Base-by-base conservation (phyloP, 2,329 filamentous ascomycete species). In the Neophaeococcomyces mojaviensis region DNA sequence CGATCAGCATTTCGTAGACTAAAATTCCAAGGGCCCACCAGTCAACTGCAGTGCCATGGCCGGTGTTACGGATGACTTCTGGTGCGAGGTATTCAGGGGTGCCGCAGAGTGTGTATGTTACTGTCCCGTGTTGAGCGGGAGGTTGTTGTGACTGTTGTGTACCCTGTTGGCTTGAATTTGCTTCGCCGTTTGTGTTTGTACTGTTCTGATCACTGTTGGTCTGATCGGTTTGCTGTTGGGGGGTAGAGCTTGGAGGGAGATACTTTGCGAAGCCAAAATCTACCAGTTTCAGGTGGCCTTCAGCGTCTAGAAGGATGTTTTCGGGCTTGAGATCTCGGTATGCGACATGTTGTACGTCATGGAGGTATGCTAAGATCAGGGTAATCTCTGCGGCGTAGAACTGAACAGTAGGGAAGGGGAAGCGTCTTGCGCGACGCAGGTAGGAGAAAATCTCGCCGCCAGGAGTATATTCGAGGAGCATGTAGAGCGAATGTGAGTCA, bases 251-350 rank as follows among this genome's bases (percentile, higher is more conserved):
- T 18, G 55, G 52, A 13, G 55, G 73, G 32, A 82, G 72, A 59
- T 80, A 77, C 67, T 83, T 83, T 18, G 79, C 79, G 56, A 83
- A 82, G 2, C 79, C 79, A 63, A 83, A 83, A 59, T 83, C 79
- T 8, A 82, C 79, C 36, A 82, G 68, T 62, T 81, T 82, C 43
- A 83, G 66, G 59, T 83, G 79, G 1, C 79, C 79, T 35, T 82
- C 74, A 15, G 74, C 76, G 54, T 82, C 79, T 36, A 82, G 73
- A 39, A 82, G 69, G 39, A 83, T 82, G 58, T 83, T 83, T 61
- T 83, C 92, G 4, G 79, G 79, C 57, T 83, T 82, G 51, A 82
- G 63, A 57, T 83, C 79, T 18, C 79, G 73, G 58, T 82, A 82
- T 46, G 79, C 79, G 31, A 83, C 74, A 77, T 56, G 78, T 55